Evolutionary conservation across 257 asterid genomes (phyloP).

Genomic region (Eucommia ulmoides): DNA sequence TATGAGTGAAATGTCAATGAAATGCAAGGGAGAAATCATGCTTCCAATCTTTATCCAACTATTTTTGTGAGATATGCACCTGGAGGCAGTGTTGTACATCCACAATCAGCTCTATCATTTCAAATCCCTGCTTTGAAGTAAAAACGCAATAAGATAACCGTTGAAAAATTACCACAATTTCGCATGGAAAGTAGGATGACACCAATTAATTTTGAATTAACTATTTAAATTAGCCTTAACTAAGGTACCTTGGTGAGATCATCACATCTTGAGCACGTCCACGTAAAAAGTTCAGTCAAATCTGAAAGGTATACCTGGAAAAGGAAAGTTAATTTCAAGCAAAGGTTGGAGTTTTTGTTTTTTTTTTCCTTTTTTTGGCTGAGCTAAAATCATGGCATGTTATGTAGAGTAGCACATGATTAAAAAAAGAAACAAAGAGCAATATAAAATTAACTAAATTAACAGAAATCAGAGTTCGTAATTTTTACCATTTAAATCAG

Average conservation of each 20-base stretch:
- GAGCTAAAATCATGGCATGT: neutral
- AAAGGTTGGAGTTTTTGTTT: neutral
- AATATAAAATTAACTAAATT: neutral
- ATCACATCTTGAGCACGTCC: conserved; percentile 97
- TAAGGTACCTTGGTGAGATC: conserved; percentile 54
- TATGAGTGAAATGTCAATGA: conserved; percentile 1
- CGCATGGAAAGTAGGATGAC: neutral
- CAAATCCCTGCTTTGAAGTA: conserved; percentile 64
- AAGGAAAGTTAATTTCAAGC: conserved; percentile 3
- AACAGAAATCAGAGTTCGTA: neutral
- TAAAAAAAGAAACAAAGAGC: neutral
- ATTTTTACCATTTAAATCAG: neutral
- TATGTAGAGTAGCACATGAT: neutral
- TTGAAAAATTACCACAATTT: conserved; percentile 7
- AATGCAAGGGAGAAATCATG: neutral
- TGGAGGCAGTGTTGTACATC: conserved; percentile 84
- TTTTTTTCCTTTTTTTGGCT: too few species aligned
- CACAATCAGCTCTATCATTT: conserved; percentile 75
- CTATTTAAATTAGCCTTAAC: neutral
- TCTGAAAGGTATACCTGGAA: conserved; percentile 88
- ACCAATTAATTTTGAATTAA: too few species aligned
- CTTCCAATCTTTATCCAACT: neutral
- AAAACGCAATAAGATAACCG: conserved; percentile 3
- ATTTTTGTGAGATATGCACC: conserved; percentile 23
- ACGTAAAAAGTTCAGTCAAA: conserved; percentile 65